A percentile compares a stretch with the other conserved stretches of the same genome.
Evolutionary conservation across 257 asterid species (phyloP).

Genomic region (Rhazya stricta): DNA sequence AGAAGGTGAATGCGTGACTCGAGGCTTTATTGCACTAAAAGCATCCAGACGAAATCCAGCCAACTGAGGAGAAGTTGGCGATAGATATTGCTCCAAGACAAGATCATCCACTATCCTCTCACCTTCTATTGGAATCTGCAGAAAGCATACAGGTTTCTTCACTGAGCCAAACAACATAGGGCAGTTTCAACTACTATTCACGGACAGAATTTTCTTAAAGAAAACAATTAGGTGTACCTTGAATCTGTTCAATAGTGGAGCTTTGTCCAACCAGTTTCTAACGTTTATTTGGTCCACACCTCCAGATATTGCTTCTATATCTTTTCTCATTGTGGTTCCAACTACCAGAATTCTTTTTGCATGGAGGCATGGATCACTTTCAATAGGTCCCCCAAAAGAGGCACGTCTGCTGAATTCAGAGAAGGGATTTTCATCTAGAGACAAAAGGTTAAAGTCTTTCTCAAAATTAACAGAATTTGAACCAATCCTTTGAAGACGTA

Average conservation of each 20-base stretch:
- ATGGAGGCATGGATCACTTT: constrained; percentile 81
- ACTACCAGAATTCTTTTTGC: constrained; percentile 74
- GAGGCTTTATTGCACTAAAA: constrained; percentile 75
- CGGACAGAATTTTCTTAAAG: neutral
- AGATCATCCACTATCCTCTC: constrained; percentile 78
- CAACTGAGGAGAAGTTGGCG: constrained; percentile 77
- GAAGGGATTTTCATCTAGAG: constrained; percentile 88
- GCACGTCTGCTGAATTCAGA: constrained; percentile 66
- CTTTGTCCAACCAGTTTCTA: constrained; percentile 79
- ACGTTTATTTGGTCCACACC: constrained; percentile 63
- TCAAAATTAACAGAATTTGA: constrained; percentile 75
- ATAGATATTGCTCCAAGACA: constrained; percentile 75
- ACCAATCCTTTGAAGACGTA: constrained; percentile 70
- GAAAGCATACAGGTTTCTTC: constrained; percentile 16
- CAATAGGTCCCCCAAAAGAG: constrained; percentile 74
- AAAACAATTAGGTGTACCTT: constrained; percentile 48
- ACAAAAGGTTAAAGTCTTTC: constrained; percentile 56
- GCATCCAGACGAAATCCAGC: constrained; percentile 97
- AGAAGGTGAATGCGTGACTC: constrained; percentile 75
- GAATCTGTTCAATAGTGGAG: constrained; percentile 74
- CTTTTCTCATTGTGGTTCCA: constrained; percentile 59
- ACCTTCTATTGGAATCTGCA: constrained; percentile 91
- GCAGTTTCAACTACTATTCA: neutral
- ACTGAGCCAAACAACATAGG: constrained; percentile 4
- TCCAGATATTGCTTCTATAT: constrained; percentile 48